phyloP scores from a whole-genome alignment of 345 rosid species.

The Microcos paniculata region DNA sequence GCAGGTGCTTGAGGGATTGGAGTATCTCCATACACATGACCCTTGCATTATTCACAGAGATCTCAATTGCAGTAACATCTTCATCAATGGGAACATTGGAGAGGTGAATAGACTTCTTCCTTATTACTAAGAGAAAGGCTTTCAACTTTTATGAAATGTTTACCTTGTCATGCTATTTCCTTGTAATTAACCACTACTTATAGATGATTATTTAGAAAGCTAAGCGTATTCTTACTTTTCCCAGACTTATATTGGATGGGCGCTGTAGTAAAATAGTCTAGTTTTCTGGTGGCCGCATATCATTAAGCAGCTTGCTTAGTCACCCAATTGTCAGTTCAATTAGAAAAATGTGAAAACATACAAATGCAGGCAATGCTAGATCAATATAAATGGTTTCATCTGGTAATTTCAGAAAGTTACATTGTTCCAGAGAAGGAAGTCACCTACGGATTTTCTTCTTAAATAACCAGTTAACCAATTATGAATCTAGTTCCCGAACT shows the following conservation, averaged over 20 bases:
- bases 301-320: slow-evolving; percentile 3
- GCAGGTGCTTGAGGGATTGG: slow-evolving; percentile 64
- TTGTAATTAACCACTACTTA: not conserved
- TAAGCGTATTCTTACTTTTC: not conserved
- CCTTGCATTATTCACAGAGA: slow-evolving; percentile 70
- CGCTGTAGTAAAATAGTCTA: not conserved
- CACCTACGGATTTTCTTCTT: not conserved
- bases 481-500: not conserved
- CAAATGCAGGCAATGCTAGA: not conserved
- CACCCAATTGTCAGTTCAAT: not conserved
- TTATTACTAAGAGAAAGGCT: not conserved
- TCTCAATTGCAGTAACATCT: slow-evolving; percentile 70
- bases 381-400: not conserved
- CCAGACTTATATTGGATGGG: not conserved
- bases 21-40: slow-evolving; percentile 65
- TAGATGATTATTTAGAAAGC: not conserved
- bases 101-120: slow-evolving; percentile 34
- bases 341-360: not conserved
- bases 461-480: not conserved
- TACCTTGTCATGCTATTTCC: not conserved
- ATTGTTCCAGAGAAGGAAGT: not conserved
- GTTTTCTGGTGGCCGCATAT: not conserved
- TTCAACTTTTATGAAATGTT: not conserved
- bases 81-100: slow-evolving; percentile 66
- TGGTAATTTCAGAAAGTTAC: not conserved